Base-by-base conservation (phyloP, 345 rosid genomes). In the Ceriops decandra region DNA sequence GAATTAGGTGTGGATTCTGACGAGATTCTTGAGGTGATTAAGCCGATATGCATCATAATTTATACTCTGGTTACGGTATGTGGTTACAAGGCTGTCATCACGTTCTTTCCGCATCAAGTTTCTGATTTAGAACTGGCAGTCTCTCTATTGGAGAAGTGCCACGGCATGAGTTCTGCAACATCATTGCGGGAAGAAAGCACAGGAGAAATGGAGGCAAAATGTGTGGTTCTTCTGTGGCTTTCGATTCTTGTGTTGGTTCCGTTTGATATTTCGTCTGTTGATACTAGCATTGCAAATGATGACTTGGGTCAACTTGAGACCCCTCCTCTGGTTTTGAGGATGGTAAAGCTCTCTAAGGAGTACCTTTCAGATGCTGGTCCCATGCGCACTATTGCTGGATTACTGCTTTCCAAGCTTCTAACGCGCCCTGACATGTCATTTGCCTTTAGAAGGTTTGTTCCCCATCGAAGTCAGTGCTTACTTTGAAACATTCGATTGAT, bases 121-220 rank as follows among this genome's bases (percentile, higher is more conserved):
- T 90, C 99, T 0, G 95, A 95, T 80, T 69, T 95, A 63, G 98
- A 95, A 56, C 90, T 90, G 20, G 99, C 99, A 0, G 99, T 89
- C 15, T 76, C 84, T 76, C 92, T 91, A 7, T 73, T 95, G 68
- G 96, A 89, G 82, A 90, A 86, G 69, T 90, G 99, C 68, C 98
- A 91, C 66, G 77, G 69, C 42, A 79, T 79, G 49, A 62, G 68
- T 69, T 87, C 97, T 0, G 85, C 52, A 58, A 73, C 91, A 42
- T 85, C 92, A 0, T 69, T 88, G 78, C 84, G 99, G 68, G 93
- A 86, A 27, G 99, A 95, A 68, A 95, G 99, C 72, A 90, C 93
- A 2, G 99, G 99, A 52, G 97, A 91, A 77, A 95, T 95, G 99
- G 99, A 91, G 84, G 86, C 96, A 0, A 85, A 89, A 74, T 91